phyloP scores from a whole-genome alignment of 208 protist species.

The Naegleria gruberi region DNA sequence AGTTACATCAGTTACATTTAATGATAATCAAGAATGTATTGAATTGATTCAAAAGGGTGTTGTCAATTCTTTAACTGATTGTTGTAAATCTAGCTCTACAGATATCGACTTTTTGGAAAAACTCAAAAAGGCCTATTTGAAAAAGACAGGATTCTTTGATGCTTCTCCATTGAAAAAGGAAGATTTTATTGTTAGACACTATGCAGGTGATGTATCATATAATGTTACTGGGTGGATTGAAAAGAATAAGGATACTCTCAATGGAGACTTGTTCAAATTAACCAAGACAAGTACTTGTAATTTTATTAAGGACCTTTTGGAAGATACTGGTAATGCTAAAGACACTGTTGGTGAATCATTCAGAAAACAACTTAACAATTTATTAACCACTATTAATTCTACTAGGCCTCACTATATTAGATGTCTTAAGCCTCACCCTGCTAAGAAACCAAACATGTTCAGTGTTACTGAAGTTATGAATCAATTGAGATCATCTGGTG shows the following conservation, averaged over 20 bases:
- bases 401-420: constrained; percentile 46
- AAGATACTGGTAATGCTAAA: not conserved
- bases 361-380: not conserved
- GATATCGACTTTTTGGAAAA: not conserved
- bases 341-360: constrained; percentile 2
- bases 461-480: constrained; percentile 37
- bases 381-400: constrained; percentile 28
- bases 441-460: constrained; percentile 41
- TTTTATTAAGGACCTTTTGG: constrained; percentile 23
- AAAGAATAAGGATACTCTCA: constrained; percentile 45
- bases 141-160: constrained; percentile 51
- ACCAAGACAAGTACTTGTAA: constrained; percentile 35
- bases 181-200: constrained; percentile 56
- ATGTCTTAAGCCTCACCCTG: constrained; percentile 48
- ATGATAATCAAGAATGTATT: not conserved
- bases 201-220: constrained; percentile 61
- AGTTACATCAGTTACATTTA: not conserved
- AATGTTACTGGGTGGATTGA: constrained; percentile 42
- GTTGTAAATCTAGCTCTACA: constrained; percentile 60
- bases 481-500: constrained; percentile 44
- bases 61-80: not conserved
- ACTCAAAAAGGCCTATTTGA: not conserved
- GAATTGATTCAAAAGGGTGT: not conserved
- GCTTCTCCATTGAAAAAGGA: not conserved
- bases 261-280: constrained; percentile 28